Conservation (phyloP, 1,139 yeast species). For the Candida smagusa region DNA sequence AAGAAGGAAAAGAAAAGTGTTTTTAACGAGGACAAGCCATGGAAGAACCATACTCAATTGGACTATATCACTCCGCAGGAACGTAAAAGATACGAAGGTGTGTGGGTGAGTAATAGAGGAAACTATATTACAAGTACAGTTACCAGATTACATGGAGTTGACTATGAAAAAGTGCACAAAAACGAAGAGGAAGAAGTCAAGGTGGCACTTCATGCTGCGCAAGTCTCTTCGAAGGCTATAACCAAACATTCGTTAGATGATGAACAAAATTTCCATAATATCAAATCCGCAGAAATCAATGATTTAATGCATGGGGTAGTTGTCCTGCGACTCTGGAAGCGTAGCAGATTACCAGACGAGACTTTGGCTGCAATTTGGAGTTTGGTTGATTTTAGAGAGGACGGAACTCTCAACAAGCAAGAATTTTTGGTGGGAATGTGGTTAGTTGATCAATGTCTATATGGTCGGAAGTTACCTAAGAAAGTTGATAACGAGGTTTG, state of each 20-base stretch:
- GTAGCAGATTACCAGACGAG: constrained; percentile 69
- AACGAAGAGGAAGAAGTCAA: constrained; percentile 18
- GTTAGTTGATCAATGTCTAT: constrained; percentile 93
- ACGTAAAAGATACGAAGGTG: constrained; percentile 83
- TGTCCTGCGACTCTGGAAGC: constrained; percentile 74
- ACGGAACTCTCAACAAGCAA: constrained; percentile 74
- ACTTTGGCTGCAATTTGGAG: constrained; percentile 71
- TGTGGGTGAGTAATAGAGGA: constrained; percentile 89
- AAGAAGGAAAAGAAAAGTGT: constrained; percentile 42
- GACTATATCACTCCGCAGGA: constrained; percentile 65
- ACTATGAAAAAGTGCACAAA: constrained; percentile 19
- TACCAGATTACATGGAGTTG: constrained; percentile 32
- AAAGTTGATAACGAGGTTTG: constrained; percentile 56
- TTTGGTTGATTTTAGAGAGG: constrained; percentile 70
- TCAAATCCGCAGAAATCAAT: constrained; percentile 27
- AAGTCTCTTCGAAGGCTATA: constrained; percentile 24
- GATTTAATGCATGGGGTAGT: constrained; percentile 62
- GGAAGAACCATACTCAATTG: constrained; percentile 81
- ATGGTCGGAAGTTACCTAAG: constrained; percentile 85
- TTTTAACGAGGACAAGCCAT: constrained; percentile 90
- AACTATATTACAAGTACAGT: constrained; percentile 48
- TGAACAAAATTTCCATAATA: constrained; percentile 30
- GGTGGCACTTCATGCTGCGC: constrained; percentile 29
- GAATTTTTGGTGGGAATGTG: constrained; percentile 94
- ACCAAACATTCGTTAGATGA: constrained; percentile 13